These are phyloP conservation scores for Achlya hypogyna DNA, from an alignment of 352 stramenopile species.

Conservation along the genomic window DNA sequence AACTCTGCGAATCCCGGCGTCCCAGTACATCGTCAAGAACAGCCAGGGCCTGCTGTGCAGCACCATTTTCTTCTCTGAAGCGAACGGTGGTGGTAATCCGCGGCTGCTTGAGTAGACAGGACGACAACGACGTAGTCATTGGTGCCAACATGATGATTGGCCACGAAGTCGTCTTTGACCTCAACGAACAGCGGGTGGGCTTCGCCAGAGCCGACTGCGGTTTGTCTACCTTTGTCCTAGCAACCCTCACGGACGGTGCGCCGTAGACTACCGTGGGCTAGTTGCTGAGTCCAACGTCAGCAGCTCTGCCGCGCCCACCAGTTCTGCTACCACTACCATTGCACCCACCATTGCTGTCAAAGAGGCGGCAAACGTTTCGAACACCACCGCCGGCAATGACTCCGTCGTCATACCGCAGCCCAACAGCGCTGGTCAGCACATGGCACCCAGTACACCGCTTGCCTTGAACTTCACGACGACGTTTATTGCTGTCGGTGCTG, in stretches of 20 bases:
- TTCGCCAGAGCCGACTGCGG: conserved; percentile 64
- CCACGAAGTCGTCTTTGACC: conserved; percentile 77
- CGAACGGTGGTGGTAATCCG: conserved; percentile 52
- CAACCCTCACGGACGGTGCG: background rate
- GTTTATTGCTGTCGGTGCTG: background rate
- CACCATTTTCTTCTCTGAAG: conserved; percentile 76
- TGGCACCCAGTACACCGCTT: background rate
- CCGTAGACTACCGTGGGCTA: conserved; percentile 18
- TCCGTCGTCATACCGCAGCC: background rate
- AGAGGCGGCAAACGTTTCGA: background rate
- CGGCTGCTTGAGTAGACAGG: background rate
- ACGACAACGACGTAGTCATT: conserved; percentile 35
- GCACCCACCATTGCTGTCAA: background rate
- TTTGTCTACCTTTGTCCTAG: background rate
- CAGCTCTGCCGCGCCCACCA: too few relatives aligned
- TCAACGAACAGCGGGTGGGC: conserved; percentile 56
- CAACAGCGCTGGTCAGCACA: background rate
- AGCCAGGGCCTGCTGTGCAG: conserved; percentile 43
- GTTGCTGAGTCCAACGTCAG: background rate
- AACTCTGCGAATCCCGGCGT: conserved; percentile 45
- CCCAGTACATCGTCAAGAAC: conserved; percentile 50
- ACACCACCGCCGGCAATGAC: too few relatives aligned
- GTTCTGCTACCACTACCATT: background rate
- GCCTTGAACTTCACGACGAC: background rate
- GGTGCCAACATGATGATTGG: conserved; percentile 75